These are phyloP conservation scores for Pyrenula aspistea DNA, from an alignment of 495 filamentous ascomycete species.

Conservation along the genomic window DNA sequence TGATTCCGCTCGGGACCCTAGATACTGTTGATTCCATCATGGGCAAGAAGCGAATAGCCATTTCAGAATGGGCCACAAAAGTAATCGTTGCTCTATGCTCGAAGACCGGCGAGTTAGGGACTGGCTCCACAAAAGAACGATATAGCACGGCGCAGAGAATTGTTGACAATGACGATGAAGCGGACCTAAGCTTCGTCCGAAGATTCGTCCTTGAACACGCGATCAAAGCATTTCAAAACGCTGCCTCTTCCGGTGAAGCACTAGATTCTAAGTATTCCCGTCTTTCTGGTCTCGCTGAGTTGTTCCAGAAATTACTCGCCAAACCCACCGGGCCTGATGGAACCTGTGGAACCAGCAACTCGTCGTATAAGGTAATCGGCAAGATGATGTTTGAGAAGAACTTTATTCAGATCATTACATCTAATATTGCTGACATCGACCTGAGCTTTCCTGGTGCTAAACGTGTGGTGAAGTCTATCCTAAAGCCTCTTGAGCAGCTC, in stretches of 20 bases:
- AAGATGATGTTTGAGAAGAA: slow-evolving; percentile 98
- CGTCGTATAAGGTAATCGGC: slow-evolving; percentile 56
- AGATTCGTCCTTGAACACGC: slow-evolving; percentile 91
- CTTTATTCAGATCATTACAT: slow-evolving; percentile 75
- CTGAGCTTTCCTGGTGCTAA: slow-evolving; percentile 89
- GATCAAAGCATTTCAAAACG: slow-evolving; percentile 84
- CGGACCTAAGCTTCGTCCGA: slow-evolving; percentile 82
- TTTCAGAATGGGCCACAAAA: slow-evolving; percentile 71
- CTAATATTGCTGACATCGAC: slow-evolving; percentile 92
- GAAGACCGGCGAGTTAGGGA: slow-evolving; percentile 63
- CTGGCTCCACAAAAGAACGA: slow-evolving; percentile 20
- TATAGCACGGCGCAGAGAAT: slow-evolving; percentile 34
- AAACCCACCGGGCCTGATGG: slow-evolving; percentile 20
- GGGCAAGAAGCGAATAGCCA: slow-evolving; percentile 73
- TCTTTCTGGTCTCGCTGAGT: slow-evolving; percentile 72
- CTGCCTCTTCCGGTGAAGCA: slow-evolving; percentile 61
- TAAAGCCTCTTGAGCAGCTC: slow-evolving; percentile 75
- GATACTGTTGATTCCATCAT: slow-evolving; percentile 60
- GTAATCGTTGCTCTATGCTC: slow-evolving; percentile 78
- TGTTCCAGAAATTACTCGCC: slow-evolving; percentile 80
- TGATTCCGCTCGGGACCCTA: slow-evolving; percentile 69
- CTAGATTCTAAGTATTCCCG: slow-evolving; percentile 80
- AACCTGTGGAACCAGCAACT: slow-evolving; percentile 9
- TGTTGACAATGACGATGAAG: slow-evolving; percentile 65
- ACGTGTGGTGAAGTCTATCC: slow-evolving; percentile 88